These are phyloP conservation scores for Populus hybrid DNA, from an alignment of 441 rosid genomes.

Conservation along the genomic window DNA sequence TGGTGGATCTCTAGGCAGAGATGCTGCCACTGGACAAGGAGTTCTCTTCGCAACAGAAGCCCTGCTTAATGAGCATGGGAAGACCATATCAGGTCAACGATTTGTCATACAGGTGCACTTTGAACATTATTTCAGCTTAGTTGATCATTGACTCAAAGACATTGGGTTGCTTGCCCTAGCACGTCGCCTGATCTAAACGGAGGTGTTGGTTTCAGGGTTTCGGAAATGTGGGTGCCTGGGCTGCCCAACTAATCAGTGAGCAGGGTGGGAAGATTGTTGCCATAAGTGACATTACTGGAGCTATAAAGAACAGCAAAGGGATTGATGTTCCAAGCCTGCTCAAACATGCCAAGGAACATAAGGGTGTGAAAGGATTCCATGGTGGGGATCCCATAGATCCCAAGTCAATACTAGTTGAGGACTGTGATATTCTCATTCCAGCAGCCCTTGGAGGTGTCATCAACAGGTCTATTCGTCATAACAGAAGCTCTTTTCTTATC, in stretches of 20 bases:
- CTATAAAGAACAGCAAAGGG: conserved; percentile 84
- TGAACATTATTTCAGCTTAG: neutral
- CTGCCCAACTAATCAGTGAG: conserved; percentile 74
- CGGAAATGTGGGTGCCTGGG: conserved; percentile 99
- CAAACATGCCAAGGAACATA: conserved; percentile 57
- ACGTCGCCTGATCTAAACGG: neutral
- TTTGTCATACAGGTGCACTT: conserved; percentile 74
- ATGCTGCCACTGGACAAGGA: conserved; percentile 99
- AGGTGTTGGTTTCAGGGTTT: conserved; percentile 57
- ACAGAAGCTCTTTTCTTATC: neutral
- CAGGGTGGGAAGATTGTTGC: conserved; percentile 92
- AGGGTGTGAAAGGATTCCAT: conserved; percentile 59
- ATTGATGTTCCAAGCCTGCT: conserved; percentile 58
- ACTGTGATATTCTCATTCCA: conserved; percentile 95
- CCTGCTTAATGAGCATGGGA: conserved; percentile 85
- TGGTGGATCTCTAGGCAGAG: conserved; percentile 97
- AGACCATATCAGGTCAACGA: conserved; percentile 62
- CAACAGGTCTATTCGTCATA: conserved; percentile 52
- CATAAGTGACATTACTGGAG: conserved; percentile 89
- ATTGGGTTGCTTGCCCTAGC: neutral
- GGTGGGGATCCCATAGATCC: conserved; percentile 77
- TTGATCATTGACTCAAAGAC: neutral
- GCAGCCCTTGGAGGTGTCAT: conserved; percentile 97
- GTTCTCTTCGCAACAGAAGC: conserved; percentile 92
- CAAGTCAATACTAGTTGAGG: conserved; percentile 63